Evolutionary conservation across 768 basidiomycete species (phyloP), one percentile per base, ranked within the genome.

Genomic region (Pisolithus albus): DNA sequence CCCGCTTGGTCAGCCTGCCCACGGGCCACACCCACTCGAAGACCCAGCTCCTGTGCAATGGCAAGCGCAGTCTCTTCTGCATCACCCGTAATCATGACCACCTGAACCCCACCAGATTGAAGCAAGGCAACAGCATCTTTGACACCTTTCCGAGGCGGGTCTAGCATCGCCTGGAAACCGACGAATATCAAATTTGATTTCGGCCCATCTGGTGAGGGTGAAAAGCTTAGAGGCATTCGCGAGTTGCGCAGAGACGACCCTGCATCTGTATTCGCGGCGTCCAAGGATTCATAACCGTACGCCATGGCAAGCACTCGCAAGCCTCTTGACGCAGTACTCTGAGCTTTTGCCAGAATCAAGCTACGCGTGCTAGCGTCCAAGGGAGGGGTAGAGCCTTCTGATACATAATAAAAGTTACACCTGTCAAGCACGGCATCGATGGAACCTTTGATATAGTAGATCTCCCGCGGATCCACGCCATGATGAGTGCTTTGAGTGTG

Each of bases 51-150:
- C 61, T 81, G 78, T 34, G 92, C 95, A 52, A 96, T 95, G 46
- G 88, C 82, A 32, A 94, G 62, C 2, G 95, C 94, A 1, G 94
- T 98, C 50, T 84, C 77, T 67, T 93, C 91, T 34, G 92, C 85
- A 61, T 98, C 94, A 4, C 94, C 94, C 0, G 95, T 97, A 63
- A 97, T 96, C 94, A 98, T 97, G 41, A 97, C 86, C n/a, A 97
- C 84, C 61, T 94, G 92, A 46, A 98, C 87, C 5, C 93, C 92
- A 23, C 88, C 93, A 24, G 75, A 70, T 61, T 93, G 89, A 34
- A 97, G 73, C 26, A 88, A 71, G 37, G 75, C 77, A 56, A 98
- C 86, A 18, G 95, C 85, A 59, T 92, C 89, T 4, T 88, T 85
- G n/a, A 97, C 92, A 26, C 93, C 95, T 59, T 86, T 86, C 43